phyloP scores from a whole-genome alignment of 2,329 filamentous ascomycete genomes.

The Aspergillus sp. region DNA sequence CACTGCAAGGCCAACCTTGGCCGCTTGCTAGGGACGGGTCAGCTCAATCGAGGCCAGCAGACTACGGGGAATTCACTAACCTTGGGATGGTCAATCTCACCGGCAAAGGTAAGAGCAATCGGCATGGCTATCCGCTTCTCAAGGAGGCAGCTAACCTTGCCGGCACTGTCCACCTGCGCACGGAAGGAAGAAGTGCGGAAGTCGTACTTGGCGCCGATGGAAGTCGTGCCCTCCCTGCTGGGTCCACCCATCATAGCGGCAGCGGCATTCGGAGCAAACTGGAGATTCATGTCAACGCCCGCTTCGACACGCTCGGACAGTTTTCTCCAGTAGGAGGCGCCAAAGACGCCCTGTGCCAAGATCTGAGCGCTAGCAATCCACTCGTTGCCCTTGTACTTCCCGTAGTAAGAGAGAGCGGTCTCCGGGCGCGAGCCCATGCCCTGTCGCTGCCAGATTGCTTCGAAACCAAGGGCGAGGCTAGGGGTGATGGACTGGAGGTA shows the following conservation, averaged over 20 bases:
- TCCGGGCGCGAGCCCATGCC: conserved; percentile 81
- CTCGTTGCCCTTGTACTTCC: conserved; percentile 79
- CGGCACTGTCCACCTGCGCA: conserved; percentile 89
- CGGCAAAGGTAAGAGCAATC: conserved; percentile 88
- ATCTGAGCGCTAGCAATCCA: conserved; percentile 91
- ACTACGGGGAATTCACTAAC: conserved; percentile 47
- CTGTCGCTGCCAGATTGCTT: conserved; percentile 87
- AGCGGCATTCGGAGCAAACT: conserved; percentile 58
- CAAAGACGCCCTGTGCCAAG: conserved; percentile 77
- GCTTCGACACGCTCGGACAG: conserved; percentile 93
- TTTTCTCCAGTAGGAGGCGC: conserved; percentile 86
- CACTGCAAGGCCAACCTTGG: conserved; percentile 89
- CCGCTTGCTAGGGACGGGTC: conserved; percentile 59
- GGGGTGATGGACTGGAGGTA: conserved; percentile 92
- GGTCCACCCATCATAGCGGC: conserved; percentile 66
- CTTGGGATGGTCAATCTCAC: conserved; percentile 91
- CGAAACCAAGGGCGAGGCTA: conserved; percentile 74
- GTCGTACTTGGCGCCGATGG: conserved; percentile 94
- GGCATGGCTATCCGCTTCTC: conserved; percentile 94
- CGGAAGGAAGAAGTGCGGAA: conserved; percentile 94
- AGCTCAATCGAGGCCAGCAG: conserved; percentile 1
- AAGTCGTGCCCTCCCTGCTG: conserved; percentile 80
- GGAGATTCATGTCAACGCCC: conserved; percentile 86
- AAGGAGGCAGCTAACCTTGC: conserved; percentile 82
- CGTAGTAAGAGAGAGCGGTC: conserved; percentile 79